These are phyloP conservation scores for Hyphodiscus hymeniophilus DNA, from an alignment of 495 filamentous ascomycete genomes.

Conservation along the genomic window DNA sequence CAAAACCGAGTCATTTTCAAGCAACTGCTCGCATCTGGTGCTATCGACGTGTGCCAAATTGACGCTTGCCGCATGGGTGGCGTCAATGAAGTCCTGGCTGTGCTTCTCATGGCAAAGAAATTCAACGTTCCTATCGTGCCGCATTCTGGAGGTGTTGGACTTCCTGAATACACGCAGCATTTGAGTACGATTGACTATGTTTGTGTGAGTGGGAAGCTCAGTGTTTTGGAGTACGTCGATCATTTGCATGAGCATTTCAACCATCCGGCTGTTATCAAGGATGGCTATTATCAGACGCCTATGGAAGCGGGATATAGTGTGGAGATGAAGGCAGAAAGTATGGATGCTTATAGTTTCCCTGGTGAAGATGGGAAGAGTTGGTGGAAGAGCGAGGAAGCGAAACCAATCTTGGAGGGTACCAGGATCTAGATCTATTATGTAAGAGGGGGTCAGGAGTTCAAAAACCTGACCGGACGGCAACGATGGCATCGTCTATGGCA, in stretches of 20 bases:
- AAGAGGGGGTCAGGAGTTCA: constrained; percentile 10
- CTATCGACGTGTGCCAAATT: constrained; percentile 83
- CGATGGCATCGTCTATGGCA: constrained; percentile 49
- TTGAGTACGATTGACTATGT: constrained; percentile 93
- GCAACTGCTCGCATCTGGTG: constrained; percentile 70
- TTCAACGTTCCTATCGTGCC: constrained; percentile 78
- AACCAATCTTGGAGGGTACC: constrained; percentile 51
- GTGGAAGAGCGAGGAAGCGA: constrained; percentile 70
- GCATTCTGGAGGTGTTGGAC: constrained; percentile 80
- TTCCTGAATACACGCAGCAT: constrained; percentile 94
- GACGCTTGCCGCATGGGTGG: constrained; percentile 89
- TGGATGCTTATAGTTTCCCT: constrained; percentile 69
- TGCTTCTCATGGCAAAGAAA: constrained; percentile 87
- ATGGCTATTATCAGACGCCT: constrained; percentile 85
- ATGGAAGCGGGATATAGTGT: constrained; percentile 78
- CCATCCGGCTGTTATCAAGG: constrained; percentile 68
- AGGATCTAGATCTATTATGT: constrained; percentile 30
- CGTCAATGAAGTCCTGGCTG: constrained; percentile 86
- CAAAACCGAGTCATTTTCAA: constrained; percentile 94
- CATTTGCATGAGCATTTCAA: constrained; percentile 91
- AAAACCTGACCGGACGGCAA: constrained; percentile 48
- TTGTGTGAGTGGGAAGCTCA: constrained; percentile 71
- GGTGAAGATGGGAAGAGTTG: constrained; percentile 65
- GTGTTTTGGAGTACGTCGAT: constrained; percentile 85
- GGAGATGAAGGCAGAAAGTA: constrained; percentile 85